These are phyloP conservation scores for Mycena haematopus DNA, from an alignment of 768 basidiomycete species.

Conservation along the genomic window DNA sequence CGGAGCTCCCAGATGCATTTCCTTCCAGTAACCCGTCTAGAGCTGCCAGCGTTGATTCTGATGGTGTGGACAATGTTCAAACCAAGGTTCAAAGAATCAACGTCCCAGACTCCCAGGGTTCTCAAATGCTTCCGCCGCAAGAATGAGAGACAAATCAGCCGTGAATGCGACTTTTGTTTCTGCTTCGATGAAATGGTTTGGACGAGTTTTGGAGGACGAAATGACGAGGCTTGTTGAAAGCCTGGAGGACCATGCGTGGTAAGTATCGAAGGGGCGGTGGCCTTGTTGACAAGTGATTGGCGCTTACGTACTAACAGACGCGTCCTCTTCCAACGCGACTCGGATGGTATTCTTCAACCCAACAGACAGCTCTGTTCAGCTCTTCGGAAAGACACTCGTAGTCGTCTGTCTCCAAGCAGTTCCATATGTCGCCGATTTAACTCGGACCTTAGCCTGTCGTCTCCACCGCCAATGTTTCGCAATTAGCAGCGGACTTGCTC, in stretches of 20 bases:
- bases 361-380: constrained; percentile 29
- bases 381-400: constrained; percentile 50
- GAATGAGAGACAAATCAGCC: too few relatives aligned
- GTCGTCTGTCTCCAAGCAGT: constrained; percentile 43
- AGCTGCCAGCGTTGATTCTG: too few relatives aligned
- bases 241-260: constrained; percentile 30
- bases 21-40: too few relatives aligned
- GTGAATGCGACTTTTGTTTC: too few relatives aligned
- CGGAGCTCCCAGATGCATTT: too few relatives aligned
- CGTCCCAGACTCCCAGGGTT: too few relatives aligned
- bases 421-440: constrained; percentile 12
- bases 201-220: constrained; percentile 40
- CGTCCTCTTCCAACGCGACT: not conserved
- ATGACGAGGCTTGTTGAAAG: too few relatives aligned
- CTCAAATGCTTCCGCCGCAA: too few relatives aligned
- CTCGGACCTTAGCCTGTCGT: constrained; percentile 62
- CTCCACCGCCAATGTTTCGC: constrained; percentile 82
- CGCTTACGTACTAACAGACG: not conserved
- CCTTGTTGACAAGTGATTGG: not conserved
- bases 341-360: constrained; percentile 46
- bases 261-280: constrained; percentile 20
- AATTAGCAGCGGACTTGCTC: constrained; percentile 77
- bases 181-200: too few relatives aligned
- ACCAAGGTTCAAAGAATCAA: too few relatives aligned
- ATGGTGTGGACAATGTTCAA: too few relatives aligned